Percentiles rank a stretch among this genome's conserved stretches.
phyloP scores from a whole-genome alignment of 495 filamentous ascomycete species.

The Penicillium samsonianum region DNA sequence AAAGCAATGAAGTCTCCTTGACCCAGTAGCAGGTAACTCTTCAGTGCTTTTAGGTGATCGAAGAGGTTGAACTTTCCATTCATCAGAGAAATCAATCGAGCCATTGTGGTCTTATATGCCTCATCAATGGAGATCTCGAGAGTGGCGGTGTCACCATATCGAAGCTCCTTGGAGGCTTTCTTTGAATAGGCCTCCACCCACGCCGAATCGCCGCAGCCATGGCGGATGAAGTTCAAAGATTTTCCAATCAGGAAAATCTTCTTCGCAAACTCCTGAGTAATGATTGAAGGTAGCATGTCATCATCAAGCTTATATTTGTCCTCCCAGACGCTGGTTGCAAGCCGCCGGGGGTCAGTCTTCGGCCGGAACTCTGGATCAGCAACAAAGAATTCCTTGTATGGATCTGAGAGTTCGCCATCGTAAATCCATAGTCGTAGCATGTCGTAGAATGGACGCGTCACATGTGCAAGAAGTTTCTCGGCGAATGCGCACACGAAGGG shows the following conservation, averaged over 20 bases:
- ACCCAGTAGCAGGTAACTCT: conserved; percentile 91
- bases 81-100: conserved; percentile 92
- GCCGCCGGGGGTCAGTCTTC: conserved; percentile 57
- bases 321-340: conserved; percentile 93
- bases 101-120: conserved; percentile 97
- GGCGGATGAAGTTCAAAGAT: conserved; percentile 95
- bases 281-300: conserved; percentile 87
- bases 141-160: conserved; percentile 90
- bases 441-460: conserved; percentile 96
- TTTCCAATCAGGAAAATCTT: conserved; percentile 98
- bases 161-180: conserved; percentile 84
- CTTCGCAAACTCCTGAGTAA: conserved; percentile 86
- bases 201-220: conserved; percentile 86
- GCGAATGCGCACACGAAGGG: conserved; percentile 93
- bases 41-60: conserved; percentile 87
- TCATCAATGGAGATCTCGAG: conserved; percentile 92
- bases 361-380: conserved; percentile 63
- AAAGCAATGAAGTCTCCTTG: conserved; percentile 98
- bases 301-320: conserved; percentile 90
- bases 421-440: conserved; percentile 98
- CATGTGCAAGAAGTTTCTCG: conserved; percentile 83
- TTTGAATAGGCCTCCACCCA: conserved; percentile 99
- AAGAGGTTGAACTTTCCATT: conserved; percentile 89
- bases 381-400: conserved; percentile 95
- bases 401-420: conserved; percentile 95